These are phyloP conservation scores for Lichina pygmaea DNA, from an alignment of 495 filamentous ascomycete species.

Conservation along the genomic window DNA sequence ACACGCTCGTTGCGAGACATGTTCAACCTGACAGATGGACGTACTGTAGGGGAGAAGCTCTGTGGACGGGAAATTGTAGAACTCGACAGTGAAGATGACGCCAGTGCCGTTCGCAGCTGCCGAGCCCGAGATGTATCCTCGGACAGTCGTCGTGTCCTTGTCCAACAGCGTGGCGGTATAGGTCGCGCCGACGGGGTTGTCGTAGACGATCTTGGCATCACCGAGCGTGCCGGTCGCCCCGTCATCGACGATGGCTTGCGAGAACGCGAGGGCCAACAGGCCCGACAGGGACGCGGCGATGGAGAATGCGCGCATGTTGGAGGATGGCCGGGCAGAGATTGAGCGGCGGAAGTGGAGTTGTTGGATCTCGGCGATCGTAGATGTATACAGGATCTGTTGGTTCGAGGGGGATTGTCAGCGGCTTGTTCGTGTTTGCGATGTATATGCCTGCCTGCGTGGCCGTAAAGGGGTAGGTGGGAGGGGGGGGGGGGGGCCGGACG, in stretches of 20 bases:
- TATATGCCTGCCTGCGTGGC: too few relatives aligned
- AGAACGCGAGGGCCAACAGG: slow-evolving; percentile 11
- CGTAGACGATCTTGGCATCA: slow-evolving; percentile 26
- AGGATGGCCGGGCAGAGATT: background rate
- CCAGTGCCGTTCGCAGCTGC: slow-evolving; percentile 30
- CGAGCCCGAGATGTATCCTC: slow-evolving; percentile 31
- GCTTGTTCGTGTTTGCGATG: too few relatives aligned
- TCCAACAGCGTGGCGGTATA: slow-evolving; percentile 33
- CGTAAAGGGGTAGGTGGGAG: too few relatives aligned
- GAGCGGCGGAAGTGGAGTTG: background rate
- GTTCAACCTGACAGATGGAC: slow-evolving; percentile 8
- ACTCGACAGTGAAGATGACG: slow-evolving; percentile 28
- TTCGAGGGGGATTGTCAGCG: too few relatives aligned
- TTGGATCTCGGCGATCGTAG: too few relatives aligned
- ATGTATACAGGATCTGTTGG: too few relatives aligned
- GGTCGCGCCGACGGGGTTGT: slow-evolving; percentile 31
- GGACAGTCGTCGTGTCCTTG: slow-evolving; percentile 24
- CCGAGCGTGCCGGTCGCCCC: slow-evolving; percentile 16
- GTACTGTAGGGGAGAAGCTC: slow-evolving; percentile 43
- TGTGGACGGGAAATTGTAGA: slow-evolving; percentile 36
- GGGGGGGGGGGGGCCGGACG: too few relatives aligned
- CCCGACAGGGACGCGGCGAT: slow-evolving; percentile 16
- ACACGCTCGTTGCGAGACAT: background rate
- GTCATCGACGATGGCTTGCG: slow-evolving; percentile 11
- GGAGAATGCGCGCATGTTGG: slow-evolving; percentile 15